phyloP scores from a whole-genome alignment of 495 filamentous ascomycete genomes.

The Corynascus novoguineensis region DNA sequence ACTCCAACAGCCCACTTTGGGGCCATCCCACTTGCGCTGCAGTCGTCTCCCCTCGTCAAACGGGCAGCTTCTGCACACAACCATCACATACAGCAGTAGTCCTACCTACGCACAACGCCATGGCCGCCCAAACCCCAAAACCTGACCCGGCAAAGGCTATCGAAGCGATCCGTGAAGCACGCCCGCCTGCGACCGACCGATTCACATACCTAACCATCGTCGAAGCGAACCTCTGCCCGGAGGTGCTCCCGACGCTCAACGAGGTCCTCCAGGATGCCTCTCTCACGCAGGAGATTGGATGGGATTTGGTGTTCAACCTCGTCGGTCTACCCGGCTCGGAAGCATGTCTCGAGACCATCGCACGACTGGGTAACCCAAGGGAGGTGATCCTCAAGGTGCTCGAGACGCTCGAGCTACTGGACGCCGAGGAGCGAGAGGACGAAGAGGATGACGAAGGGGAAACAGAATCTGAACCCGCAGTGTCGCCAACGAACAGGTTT shows the following conservation, averaged over 20 bases:
- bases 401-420: constrained; percentile 55
- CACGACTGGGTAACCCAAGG: constrained; percentile 80
- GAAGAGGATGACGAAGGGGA: constrained; percentile 34
- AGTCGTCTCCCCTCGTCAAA: neutral
- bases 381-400: constrained; percentile 89
- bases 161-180: constrained; percentile 38
- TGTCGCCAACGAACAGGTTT: constrained; percentile 52
- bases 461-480: constrained; percentile 13
- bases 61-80: neutral
- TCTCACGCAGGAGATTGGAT: constrained; percentile 87
- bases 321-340: constrained; percentile 69
- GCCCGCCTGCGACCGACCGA: constrained; percentile 70
- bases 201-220: constrained; percentile 85
- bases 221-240: constrained; percentile 75
- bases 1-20: neutral
- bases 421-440: constrained; percentile 12
- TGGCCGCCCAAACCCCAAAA: constrained; percentile 12
- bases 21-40: neutral
- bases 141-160: constrained; percentile 31
- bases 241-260: constrained; percentile 70
- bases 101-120: neutral
- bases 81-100: neutral
- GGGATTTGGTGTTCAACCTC: constrained; percentile 87
- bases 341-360: constrained; percentile 67
- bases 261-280: constrained; percentile 74